A percentile compares a stretch with the other conserved stretches of the same genome.
phyloP scores from a whole-genome alignment of 2,329 filamentous ascomycete species.

The Cordyceps fumosorosea region DNA sequence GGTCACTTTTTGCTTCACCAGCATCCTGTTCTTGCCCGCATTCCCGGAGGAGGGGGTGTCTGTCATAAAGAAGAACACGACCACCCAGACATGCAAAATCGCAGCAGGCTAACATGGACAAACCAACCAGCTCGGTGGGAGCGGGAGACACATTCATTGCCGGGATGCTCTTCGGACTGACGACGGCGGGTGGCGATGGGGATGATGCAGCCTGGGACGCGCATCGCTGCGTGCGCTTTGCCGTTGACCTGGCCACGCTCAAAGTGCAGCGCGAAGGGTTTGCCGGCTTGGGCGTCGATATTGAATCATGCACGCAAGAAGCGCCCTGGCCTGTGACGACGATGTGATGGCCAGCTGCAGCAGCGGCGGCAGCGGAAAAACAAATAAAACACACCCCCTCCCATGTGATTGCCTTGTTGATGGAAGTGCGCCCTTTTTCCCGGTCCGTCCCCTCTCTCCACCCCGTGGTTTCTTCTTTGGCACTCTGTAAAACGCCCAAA shows the following conservation, averaged over 20 bases:
- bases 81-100: neutral
- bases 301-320: neutral
- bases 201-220: constrained; percentile 36
- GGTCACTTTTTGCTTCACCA: neutral
- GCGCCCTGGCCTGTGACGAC: neutral
- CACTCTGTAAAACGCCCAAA: neutral
- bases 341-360: neutral
- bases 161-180: constrained; percentile 58
- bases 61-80: neutral
- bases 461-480: neutral
- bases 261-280: constrained; percentile 67
- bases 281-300: constrained; percentile 37
- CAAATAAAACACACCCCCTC: neutral
- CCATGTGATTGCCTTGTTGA: neutral
- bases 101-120: constrained; percentile 8
- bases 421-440: neutral
- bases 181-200: constrained; percentile 29
- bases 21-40: neutral
- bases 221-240: constrained; percentile 47
- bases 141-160: constrained; percentile 73
- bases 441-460: neutral
- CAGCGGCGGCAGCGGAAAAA: neutral
- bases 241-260: constrained; percentile 58
- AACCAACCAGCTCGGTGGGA: constrained; percentile 53
- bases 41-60: neutral